Conservation (phyloP, 2,329 filamentous ascomycete species). For the Apiospora rasikravindrae region DNA sequence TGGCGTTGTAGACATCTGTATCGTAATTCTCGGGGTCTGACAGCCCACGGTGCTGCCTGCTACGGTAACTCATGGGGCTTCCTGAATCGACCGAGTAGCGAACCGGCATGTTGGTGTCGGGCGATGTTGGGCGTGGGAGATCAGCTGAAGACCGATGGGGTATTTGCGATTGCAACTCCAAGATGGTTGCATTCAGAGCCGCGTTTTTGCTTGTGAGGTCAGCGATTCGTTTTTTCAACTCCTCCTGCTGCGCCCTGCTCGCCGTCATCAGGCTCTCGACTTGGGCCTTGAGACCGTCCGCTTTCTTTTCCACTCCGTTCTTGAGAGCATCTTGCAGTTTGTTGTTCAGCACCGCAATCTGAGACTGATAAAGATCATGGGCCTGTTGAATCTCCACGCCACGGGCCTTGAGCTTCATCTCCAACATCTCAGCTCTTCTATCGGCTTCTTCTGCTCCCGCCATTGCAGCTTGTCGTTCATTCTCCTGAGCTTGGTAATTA, state of each 20-base stretch:
- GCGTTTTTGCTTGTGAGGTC: conserved; percentile 58
- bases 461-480: conserved; percentile 61
- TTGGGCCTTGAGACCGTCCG: conserved; percentile 42
- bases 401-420: conserved; percentile 59
- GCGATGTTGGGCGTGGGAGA: conserved; percentile 29
- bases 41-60: conserved; percentile 44
- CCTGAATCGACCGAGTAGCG: conserved; percentile 40
- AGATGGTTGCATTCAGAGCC: conserved; percentile 54
- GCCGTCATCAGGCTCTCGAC: conserved; percentile 54
- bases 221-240: conserved; percentile 58
- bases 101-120: conserved; percentile 40
- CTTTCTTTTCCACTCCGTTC: conserved; percentile 33
- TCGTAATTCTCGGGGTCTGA: conserved; percentile 53
- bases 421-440: conserved; percentile 62
- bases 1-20: conserved; percentile 48
- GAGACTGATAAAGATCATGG: conserved; percentile 51
- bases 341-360: conserved; percentile 53
- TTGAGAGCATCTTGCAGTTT: conserved; percentile 48
- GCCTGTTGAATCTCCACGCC: conserved; percentile 53
- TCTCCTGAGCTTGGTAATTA: conserved; percentile 67
- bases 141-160: conserved; percentile 31
- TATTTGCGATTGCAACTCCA: conserved; percentile 51
- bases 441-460: conserved; percentile 64
- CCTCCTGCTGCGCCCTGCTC: conserved; percentile 58
- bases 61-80: conserved; percentile 45